Percentiles rank a stretch among this genome's conserved stretches.
Conservation (phyloP, 106 monocot genomes). For the Dendrobium catenatum region DNA sequence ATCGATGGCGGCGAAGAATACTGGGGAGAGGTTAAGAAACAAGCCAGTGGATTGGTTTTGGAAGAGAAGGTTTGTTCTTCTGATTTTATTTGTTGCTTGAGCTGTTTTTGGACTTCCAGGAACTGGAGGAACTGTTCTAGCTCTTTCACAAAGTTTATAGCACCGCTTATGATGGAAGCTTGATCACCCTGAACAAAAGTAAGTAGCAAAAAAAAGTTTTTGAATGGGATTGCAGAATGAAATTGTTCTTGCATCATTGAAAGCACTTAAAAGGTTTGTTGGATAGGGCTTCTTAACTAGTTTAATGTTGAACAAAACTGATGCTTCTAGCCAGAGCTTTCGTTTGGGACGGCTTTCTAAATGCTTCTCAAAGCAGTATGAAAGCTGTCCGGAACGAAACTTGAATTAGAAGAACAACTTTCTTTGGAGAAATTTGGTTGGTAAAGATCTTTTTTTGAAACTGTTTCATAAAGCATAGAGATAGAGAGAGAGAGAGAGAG, state of each 20-base stretch:
- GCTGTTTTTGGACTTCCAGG: slow-evolving; percentile 30
- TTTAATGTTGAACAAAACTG: no score
- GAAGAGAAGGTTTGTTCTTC: background rate
- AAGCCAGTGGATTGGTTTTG: slow-evolving; percentile 21
- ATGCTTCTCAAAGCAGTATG: no score
- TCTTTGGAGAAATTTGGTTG: no score
- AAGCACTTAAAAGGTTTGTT: background rate
- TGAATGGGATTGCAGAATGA: no score
- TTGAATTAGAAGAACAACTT: no score
- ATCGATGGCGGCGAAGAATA: slow-evolving; percentile 17
- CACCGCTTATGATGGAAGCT: slow-evolving; percentile 64
- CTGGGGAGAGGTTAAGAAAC: slow-evolving; percentile 49
- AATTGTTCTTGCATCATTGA: background rate
- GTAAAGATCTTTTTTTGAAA: no score
- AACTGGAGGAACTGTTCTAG: slow-evolving; percentile 58
- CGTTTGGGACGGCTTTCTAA: no score
- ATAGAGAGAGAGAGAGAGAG: background rate
- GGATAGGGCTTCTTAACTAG: no score
- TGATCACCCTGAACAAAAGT: slow-evolving; percentile 41
- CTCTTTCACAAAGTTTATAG: slow-evolving; percentile 63
- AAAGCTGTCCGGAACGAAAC: no score
- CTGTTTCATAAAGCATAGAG: no score
- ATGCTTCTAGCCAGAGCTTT: no score
- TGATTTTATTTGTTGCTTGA: background rate
- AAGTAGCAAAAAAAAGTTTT: no score